Conservation (phyloP, 164 flowering plant species). For the Nymphaea thermarum region DNA sequence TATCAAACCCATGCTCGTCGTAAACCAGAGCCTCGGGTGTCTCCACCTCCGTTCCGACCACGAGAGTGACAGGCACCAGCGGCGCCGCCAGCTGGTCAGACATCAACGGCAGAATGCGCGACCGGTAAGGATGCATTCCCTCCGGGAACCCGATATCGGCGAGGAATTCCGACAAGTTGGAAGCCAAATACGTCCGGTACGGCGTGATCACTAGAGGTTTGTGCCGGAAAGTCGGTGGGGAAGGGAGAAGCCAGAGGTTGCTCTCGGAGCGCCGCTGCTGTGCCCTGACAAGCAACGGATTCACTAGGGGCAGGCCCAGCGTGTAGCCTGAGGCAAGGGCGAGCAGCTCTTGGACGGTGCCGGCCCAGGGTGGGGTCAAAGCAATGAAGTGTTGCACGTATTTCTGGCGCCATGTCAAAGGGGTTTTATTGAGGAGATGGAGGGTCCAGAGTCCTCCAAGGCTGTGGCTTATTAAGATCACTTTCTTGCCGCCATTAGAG, state of each 20-base stretch:
- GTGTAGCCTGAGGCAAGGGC: constrained; percentile 85
- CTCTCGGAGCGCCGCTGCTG: constrained; percentile 86
- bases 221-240: constrained; percentile 28
- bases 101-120: constrained; percentile 45
- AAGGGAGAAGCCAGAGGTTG: constrained; percentile 84
- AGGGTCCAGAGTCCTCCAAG: constrained; percentile 71
- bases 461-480: constrained; percentile 75
- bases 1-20: constrained; percentile 39
- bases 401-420: constrained; percentile 42
- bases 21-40: constrained; percentile 70
- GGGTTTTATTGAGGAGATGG: constrained; percentile 61
- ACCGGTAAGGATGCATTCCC: constrained; percentile 43
- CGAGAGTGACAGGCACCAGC: constrained; percentile 50
- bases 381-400: constrained; percentile 68
- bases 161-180: constrained; percentile 40
- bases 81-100: constrained; percentile 23
- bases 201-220: constrained; percentile 39
- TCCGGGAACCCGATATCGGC: constrained; percentile 57
- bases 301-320: constrained; percentile 65
- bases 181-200: constrained; percentile 27
- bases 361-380: constrained; percentile 82
- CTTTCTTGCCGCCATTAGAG: constrained; percentile 57
- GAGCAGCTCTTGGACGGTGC: constrained; percentile 64
- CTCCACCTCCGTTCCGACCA: constrained; percentile 46
- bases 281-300: constrained; percentile 58